Conservation (phyloP, 73 alveolate species). For the Effrenium voratum region DNA sequence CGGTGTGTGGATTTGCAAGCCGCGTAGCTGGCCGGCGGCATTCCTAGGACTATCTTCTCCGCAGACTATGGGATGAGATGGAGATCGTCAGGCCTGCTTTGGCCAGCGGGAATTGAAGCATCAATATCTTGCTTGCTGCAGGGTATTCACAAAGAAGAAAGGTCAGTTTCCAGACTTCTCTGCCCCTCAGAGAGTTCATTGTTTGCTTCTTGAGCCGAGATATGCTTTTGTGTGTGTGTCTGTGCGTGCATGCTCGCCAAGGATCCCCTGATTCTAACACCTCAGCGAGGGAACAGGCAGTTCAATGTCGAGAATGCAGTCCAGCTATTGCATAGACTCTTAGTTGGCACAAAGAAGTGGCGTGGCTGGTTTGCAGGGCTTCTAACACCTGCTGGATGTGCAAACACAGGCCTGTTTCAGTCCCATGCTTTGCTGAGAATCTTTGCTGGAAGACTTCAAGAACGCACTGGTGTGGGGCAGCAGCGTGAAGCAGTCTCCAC, state of each 20-base stretch:
- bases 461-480: conserved; percentile 93
- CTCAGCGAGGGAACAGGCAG: conserved; percentile 86
- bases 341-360: background rate
- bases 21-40: background rate
- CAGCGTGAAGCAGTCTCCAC: conserved; percentile 89
- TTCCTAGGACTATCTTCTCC: conserved; percentile 52
- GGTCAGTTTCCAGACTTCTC: conserved; percentile 92
- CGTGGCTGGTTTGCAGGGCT: background rate
- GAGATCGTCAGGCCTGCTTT: conserved; percentile 47
- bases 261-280: conserved; percentile 88
- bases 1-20: background rate
- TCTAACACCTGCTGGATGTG: too few relatives aligned
- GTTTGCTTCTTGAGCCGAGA: background rate
- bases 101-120: background rate
- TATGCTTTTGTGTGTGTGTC: background rate
- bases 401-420: too few relatives aligned
- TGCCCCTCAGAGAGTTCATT: background rate
- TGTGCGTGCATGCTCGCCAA: background rate
- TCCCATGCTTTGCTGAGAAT: conserved; percentile 39
- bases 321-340: conserved; percentile 64
- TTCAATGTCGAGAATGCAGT: conserved; percentile 82
- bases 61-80: conserved; percentile 88
- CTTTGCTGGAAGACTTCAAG: conserved; percentile 91
- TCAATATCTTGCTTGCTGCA: background rate
- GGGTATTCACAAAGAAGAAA: conserved; percentile 90